phyloP scores from a whole-genome alignment of 345 rosid genomes.

The Capsella bursapastoris region DNA sequence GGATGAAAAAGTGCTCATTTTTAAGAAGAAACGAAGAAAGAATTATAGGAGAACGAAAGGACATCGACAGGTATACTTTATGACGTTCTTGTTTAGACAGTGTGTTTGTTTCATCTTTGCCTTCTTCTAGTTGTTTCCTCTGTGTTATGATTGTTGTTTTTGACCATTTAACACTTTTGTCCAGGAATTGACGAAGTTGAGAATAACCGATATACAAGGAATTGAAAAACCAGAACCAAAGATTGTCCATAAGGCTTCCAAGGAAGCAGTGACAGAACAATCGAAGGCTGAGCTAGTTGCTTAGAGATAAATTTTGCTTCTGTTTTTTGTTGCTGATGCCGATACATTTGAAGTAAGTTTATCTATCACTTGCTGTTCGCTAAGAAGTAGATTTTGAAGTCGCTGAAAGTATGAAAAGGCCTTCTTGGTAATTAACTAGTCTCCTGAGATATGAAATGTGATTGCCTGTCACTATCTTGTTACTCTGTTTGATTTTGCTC shows the following conservation, averaged over 20 bases:
- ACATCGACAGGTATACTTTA: slow-evolving; percentile 72
- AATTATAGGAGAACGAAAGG: slow-evolving; percentile 88
- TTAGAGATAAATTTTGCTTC: slow-evolving; percentile 40
- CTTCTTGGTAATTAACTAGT: slow-evolving; percentile 20
- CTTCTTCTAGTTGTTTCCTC: background rate
- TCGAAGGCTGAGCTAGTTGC: slow-evolving; percentile 64
- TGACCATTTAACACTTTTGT: slow-evolving; percentile 1
- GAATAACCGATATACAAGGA: slow-evolving; percentile 92
- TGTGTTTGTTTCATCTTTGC: slow-evolving; percentile 22
- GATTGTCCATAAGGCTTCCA: slow-evolving; percentile 45
- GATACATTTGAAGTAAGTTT: slow-evolving; percentile 18
- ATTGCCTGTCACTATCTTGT: slow-evolving; percentile 3
- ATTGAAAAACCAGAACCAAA: slow-evolving; percentile 66
- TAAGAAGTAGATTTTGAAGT: slow-evolving; percentile 20
- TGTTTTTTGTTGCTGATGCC: background rate
- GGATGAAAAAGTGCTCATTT: slow-evolving; percentile 91
- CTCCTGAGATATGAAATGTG: slow-evolving; percentile 27
- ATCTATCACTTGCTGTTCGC: slow-evolving; percentile 15
- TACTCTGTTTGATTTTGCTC: slow-evolving; percentile 30
- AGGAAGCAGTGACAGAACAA: slow-evolving; percentile 49
- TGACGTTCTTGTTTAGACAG: background rate
- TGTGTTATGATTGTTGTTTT: slow-evolving; percentile 13
- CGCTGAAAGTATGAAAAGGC: background rate
- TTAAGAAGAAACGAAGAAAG: slow-evolving; percentile 94
- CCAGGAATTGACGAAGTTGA: slow-evolving; percentile 94